Evolutionary conservation across 2,329 filamentous ascomycete species (phyloP), one percentile per base, ranked within the genome.

Genomic region (Trichocomaceae sp.): DNA sequence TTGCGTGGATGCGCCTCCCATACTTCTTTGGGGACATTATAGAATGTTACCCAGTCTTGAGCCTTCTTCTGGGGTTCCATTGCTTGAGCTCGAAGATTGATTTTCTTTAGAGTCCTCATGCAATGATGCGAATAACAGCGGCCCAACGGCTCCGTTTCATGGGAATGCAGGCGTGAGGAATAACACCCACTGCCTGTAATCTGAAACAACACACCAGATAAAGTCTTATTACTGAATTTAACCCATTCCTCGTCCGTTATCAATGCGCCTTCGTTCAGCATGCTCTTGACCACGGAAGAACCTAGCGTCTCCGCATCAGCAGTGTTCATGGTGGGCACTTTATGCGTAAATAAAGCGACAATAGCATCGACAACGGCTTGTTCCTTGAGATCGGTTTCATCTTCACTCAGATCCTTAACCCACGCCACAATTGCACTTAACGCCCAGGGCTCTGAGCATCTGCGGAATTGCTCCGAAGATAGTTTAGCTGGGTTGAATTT

Each of bases 271-370:
- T 86, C 83, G 22, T 82, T 79, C 60, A 92, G 82, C 88, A 99
- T 93, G 47, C 85, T 82, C 53, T 83, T 78, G 2, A 95, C 84
- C 0, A 96, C 88, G 41, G 83, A 83, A 56, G 83, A 81, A 58
- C 88, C 89, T 50, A 99, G 77, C 1, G 85, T 86, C 69, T 99
- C 93, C 0, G 93, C 93, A 76, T 99, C 95, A 5, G 92, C 91
- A 42, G 93, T 92, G 63, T 99, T 97, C 90, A 99, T 96, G 0
- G 90, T 99, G 0, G 93, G 91, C 0, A 99, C 90, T 71, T 96
- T 97, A 72, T 88, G 83, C 1, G 89, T 95, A 69, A 99, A 97
- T 6, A 99, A 77, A 29, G 85, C 87, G 42, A 96, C 85, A 42
- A 99, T 79, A 2, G 89, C 91, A 62, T 97, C 91, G 56, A 90